Conservation (phyloP, 768 basidiomycete species). For the Xerocomellus chrysenteron region DNA sequence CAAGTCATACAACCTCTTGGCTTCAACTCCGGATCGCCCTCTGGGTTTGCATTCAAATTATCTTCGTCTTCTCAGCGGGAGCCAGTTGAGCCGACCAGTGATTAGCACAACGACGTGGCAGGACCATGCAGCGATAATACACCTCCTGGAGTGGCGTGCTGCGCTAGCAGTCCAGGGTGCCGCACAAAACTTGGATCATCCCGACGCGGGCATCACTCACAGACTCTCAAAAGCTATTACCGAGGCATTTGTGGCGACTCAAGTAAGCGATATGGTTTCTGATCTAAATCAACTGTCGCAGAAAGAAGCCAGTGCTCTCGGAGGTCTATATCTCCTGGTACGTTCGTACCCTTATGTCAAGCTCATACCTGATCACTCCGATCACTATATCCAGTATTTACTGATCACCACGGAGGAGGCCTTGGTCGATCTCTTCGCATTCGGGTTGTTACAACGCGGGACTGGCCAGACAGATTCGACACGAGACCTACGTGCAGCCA, state of each 20-base stretch:
- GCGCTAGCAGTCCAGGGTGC: constrained; percentile 52
- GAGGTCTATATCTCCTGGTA: constrained; percentile 29
- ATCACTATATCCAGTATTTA: constrained; percentile 48
- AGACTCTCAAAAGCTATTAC: constrained; percentile 62
- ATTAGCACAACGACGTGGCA: constrained; percentile 34
- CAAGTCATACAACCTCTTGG: constrained; percentile 55
- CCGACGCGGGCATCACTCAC: constrained; percentile 56
- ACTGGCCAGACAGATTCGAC: constrained; percentile 41
- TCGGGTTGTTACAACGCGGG: constrained; percentile 39
- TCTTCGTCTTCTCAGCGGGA: constrained; percentile 48
- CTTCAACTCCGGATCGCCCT: constrained; percentile 15
- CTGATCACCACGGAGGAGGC: constrained; percentile 55
- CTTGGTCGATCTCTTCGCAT: constrained; percentile 59
- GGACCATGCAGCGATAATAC: constrained; percentile 39
- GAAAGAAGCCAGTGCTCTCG: constrained; percentile 20
- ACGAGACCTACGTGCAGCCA: constrained; percentile 47
- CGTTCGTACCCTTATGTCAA: constrained; percentile 5
- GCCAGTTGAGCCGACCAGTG: constrained; percentile 18
- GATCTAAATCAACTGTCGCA: constrained; percentile 23
- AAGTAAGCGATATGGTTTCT: constrained; percentile 50
- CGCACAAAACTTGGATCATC: constrained; percentile 34
- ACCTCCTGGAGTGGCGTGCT: constrained; percentile 64
- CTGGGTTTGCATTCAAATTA: constrained; percentile 36
- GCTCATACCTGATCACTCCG: neutral
- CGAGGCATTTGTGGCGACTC: constrained; percentile 65